A percentile compares a stretch with the other conserved stretches of the same genome.
Conservation (phyloP, 2,329 filamentous ascomycete species). For the Exophiala spinifera region DNA sequence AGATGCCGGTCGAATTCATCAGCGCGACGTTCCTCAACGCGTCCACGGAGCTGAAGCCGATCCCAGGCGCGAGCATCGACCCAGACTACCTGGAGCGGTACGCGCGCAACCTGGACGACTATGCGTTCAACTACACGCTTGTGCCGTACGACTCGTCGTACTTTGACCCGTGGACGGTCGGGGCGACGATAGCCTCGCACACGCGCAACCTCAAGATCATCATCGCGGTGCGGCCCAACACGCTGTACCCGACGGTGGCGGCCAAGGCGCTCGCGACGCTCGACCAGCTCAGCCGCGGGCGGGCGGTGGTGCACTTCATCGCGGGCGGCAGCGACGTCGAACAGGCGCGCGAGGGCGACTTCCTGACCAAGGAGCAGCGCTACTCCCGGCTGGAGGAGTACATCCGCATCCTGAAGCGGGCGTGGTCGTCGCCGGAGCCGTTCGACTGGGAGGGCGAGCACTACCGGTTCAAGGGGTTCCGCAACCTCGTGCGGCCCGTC, state of each 20-base stretch:
- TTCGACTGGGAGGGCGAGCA: constrained; percentile 62
- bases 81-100: constrained; percentile 57
- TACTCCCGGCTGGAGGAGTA: constrained; percentile 61
- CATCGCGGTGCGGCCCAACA: constrained; percentile 61
- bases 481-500: constrained; percentile 52
- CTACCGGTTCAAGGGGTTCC: constrained; percentile 59
- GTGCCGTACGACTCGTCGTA: constrained; percentile 57
- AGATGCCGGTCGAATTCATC: constrained; percentile 54
- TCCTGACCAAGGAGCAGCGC: constrained; percentile 55
- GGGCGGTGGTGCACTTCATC: constrained; percentile 62
- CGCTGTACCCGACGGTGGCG: constrained; percentile 60
- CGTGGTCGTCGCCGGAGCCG: constrained; percentile 55
- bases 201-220: constrained; percentile 61
- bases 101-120: constrained; percentile 56
- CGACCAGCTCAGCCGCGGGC: constrained; percentile 57
- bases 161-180: constrained; percentile 58
- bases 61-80: constrained; percentile 53
- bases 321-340: constrained; percentile 60
- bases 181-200: constrained; percentile 55
- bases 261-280: constrained; percentile 61
- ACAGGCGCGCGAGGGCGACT: constrained; percentile 60
- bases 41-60: constrained; percentile 55
- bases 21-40: constrained; percentile 56
- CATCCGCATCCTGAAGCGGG: constrained; percentile 58
- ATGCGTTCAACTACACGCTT: constrained; percentile 61